Conservation (phyloP, 23 red algal species). For the Gracilaria domingensis region DNA sequence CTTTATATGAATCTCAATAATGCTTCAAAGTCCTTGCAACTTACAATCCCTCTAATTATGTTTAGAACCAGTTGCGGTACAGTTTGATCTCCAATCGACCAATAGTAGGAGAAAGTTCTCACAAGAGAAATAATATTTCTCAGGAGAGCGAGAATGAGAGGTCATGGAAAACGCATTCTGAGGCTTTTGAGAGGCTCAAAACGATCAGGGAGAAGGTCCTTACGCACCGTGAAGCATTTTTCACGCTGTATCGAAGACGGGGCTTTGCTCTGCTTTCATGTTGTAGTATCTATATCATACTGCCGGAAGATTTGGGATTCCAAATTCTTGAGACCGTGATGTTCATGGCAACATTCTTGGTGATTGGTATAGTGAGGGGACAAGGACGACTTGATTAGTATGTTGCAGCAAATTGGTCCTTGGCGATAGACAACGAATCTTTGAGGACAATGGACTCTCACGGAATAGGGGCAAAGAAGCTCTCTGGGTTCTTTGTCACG, state of each 20-base stretch:
- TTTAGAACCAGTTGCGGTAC: background rate
- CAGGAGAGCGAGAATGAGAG: background rate
- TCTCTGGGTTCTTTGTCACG: no score
- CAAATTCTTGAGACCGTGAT: no score
- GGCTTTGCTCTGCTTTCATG: background rate
- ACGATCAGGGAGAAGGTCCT: background rate
- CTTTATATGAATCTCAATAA: no score
- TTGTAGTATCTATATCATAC: no score
- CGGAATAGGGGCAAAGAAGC: no score
- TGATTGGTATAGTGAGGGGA: no score
- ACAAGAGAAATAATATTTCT: background rate
- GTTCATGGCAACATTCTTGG: no score
- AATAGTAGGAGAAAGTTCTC: background rate
- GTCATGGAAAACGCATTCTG: background rate
- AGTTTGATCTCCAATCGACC: background rate
- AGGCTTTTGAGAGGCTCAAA: background rate
- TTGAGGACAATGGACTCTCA: no score
- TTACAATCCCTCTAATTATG: background rate
- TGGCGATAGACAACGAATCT: no score
- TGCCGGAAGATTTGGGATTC: no score
- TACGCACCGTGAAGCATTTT: background rate
- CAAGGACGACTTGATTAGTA: no score
- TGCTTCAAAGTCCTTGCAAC: background rate
- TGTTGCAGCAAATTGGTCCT: no score
- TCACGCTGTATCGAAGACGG: conserved; percentile 1